A percentile compares a stretch with the other conserved stretches of the same genome.
phyloP scores from a whole-genome alignment of 2,329 filamentous ascomycete genomes.

The Exophiala bonariae region DNA sequence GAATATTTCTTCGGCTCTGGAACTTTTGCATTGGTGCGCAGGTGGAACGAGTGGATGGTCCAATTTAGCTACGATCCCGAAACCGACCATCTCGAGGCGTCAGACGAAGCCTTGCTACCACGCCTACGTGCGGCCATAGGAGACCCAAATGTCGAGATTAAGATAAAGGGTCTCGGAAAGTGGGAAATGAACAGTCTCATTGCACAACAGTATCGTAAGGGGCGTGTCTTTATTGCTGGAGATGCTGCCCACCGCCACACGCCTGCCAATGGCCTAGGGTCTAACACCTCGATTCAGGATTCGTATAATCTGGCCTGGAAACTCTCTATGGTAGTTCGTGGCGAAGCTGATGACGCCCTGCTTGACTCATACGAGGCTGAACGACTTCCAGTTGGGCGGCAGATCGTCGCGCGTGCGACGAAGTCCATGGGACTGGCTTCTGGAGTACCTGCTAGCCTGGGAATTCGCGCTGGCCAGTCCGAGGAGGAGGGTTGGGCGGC shows the following conservation, averaged over 20 bases:
- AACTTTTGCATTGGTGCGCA: too few species aligned
- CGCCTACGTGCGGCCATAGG: conserved; percentile 22
- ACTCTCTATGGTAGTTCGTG: conserved; percentile 49
- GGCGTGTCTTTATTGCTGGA: conserved; percentile 35
- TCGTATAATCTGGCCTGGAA: conserved; percentile 62
- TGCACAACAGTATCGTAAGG: conserved; percentile 14
- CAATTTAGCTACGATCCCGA: too few species aligned
- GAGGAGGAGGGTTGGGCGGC: too few species aligned
- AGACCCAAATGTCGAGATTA: conserved; percentile 11
- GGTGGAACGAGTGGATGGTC: too few species aligned
- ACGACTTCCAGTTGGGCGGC: conserved; percentile 27
- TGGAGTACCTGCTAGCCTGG: too few species aligned
- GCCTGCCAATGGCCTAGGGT: conserved; percentile 31
- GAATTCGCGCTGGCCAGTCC: too few species aligned
- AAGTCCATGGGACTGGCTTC: too few species aligned
- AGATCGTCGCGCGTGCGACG: too few species aligned
- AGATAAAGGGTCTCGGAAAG: background rate
- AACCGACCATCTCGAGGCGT: too few species aligned
- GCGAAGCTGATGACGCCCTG: conserved; percentile 41
- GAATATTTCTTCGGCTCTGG: too few species aligned
- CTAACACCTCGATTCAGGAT: conserved; percentile 53
- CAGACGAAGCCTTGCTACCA: conserved; percentile 23
- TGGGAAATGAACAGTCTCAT: conserved; percentile 6
- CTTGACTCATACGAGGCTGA: conserved; percentile 55
- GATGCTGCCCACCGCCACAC: conserved; percentile 34